Evolutionary conservation across 352 stramenopile genomes (phyloP).

Genomic region (Phytophthora multivora): DNA sequence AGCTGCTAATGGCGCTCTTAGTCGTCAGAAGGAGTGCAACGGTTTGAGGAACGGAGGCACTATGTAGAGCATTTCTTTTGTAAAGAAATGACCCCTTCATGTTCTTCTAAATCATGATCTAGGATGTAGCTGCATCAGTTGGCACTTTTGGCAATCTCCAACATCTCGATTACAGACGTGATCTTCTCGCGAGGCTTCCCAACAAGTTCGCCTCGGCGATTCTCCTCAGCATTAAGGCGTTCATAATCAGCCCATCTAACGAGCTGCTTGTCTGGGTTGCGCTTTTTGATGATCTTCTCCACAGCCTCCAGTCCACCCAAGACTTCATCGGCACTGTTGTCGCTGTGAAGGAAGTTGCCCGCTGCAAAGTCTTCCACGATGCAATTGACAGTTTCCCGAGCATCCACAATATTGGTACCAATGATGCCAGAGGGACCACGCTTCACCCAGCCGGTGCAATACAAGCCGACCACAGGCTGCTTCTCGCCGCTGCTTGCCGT

Average conservation of each 20-base stretch:
- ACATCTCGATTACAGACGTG: constrained; percentile 80
- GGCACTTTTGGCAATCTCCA: constrained; percentile 40
- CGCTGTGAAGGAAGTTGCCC: constrained; percentile 44
- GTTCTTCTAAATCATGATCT: too few relatives aligned
- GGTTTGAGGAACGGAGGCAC: not conserved
- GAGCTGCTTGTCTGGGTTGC: constrained; percentile 65
- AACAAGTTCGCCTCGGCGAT: constrained; percentile 48
- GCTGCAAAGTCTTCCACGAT: constrained; percentile 91
- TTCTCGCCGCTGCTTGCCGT: constrained; percentile 35
- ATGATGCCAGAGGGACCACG: constrained; percentile 98
- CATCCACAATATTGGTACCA: constrained; percentile 97
- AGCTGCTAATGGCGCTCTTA: constrained; percentile 47
- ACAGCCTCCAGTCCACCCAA: constrained; percentile 50
- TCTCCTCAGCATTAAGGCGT: constrained; percentile 66
- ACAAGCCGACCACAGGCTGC: constrained; percentile 82
- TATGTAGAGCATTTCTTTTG: not conserved
- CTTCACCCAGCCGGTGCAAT: constrained; percentile 98
- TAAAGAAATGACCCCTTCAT: not conserved
- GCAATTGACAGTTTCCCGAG: constrained; percentile 94
- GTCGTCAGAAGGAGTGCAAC: constrained; percentile 35
- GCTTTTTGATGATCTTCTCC: constrained; percentile 48
- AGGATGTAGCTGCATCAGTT: constrained; percentile 10
- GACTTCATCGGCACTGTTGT: constrained; percentile 6
- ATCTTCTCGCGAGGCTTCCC: constrained; percentile 87
- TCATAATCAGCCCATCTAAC: constrained; percentile 74